phyloP scores from a whole-genome alignment of 2,329 filamentous ascomycete genomes.

The Acarospora socialis region DNA sequence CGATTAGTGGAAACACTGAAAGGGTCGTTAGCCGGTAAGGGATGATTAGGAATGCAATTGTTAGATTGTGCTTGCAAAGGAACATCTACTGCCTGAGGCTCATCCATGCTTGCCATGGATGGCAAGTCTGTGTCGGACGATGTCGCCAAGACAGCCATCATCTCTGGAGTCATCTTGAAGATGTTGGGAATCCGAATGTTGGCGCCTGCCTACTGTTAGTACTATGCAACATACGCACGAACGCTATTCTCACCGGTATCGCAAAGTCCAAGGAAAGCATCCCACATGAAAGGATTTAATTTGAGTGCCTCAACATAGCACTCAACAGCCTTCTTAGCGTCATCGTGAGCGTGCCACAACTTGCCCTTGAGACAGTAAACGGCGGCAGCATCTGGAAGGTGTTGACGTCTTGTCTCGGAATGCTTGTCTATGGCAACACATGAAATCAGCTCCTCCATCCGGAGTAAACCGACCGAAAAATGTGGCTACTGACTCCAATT shows the following conservation, averaged over 20 bases:
- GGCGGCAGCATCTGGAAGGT: conserved; percentile 68
- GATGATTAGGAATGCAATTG: conserved; percentile 19
- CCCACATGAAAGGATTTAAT: conserved; percentile 93
- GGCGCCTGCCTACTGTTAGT: conserved; percentile 39
- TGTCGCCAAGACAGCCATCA: conserved; percentile 36
- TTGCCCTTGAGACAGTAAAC: conserved; percentile 77
- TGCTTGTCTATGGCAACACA: conserved; percentile 43
- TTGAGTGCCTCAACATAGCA: conserved; percentile 83
- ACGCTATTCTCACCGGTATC: conserved; percentile 58
- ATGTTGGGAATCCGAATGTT: conserved; percentile 71
- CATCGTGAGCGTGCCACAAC: conserved; percentile 64
- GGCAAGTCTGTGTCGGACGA: conserved; percentile 21
- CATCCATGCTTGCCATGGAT: conserved; percentile 19
- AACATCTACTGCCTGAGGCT: conserved; percentile 18
- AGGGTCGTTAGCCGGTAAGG: conserved; percentile 22
- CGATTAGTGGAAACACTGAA: conserved; percentile 21
- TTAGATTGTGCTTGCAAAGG: conserved; percentile 25
- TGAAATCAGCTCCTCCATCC: conserved; percentile 6
- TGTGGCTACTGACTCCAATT: conserved; percentile 51
- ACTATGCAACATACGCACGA: conserved; percentile 5
- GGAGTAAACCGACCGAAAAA: conserved; percentile 1
- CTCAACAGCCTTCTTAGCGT: conserved; percentile 69
- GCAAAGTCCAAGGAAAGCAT: conserved; percentile 79
- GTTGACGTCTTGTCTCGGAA: conserved; percentile 57
- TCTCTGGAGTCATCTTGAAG: conserved; percentile 59